Evolutionary conservation across 1,284 basidiomycete species (phyloP), one percentile per base, ranked within the genome.

Genomic region (Sphaerobolus stellatus): DNA sequence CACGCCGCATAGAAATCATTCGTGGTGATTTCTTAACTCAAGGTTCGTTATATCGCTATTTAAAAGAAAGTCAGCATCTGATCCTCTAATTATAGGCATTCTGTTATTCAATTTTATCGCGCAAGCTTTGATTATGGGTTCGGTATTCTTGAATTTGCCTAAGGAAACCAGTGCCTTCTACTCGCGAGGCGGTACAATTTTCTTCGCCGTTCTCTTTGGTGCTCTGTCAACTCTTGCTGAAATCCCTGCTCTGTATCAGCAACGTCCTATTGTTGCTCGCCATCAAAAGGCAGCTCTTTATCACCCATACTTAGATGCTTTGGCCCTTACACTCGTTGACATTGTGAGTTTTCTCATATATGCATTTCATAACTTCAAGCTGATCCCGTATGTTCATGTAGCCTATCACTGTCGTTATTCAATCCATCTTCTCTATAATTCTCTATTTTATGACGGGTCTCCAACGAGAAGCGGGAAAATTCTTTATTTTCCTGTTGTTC

Each of bases 131-230:
- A 88, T 92, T 60, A 77, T 88, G 55, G 91, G 92, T 11, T 89
- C 87, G 1, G 79, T 88, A 31, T 96, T 91, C 75, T 76, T 86
- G 58, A 75, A 80, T 4, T 71, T 87, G 48, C 75, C 83, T 0
- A 73, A 83, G 16, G 68, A 74, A 5, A 91, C 92, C 0, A 68
- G 72, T 1, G 85, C 83, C 13, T 89, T 83, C 68, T 95, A 88
- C 75, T 86, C 87, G 14, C 82, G 92, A 20, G 91, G 91, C 3
- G 92, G 92, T 72, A 74, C 86, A 22, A 68, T 88, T 7, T 88
- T 86, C 73, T 88, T 87, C 83, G 64, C 71, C 30, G 62, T 72
- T 41, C 65, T 72, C 16, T 79, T 71, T 66, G 75, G 75, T 53
- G 70, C 74, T 5, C 65, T 81, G 52, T 71, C 75, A 33, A 71